These are phyloP conservation scores for Globisporangium middletonii DNA, from an alignment of 352 stramenopile species.

Conservation along the genomic window DNA sequence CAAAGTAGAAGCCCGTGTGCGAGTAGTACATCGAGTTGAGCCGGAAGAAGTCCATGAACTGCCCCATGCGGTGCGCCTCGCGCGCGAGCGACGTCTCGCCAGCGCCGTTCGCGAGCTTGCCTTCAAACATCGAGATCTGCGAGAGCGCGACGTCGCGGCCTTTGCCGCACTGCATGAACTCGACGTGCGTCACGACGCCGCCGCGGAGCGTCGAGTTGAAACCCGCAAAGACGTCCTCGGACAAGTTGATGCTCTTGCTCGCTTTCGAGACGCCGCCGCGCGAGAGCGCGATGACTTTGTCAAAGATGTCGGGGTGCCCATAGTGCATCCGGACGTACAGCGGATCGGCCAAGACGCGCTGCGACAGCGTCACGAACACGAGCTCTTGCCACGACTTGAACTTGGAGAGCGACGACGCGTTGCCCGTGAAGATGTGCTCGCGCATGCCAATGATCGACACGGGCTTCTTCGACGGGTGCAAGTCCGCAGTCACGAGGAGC, in stretches of 20 bases:
- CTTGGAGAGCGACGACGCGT: constrained; percentile 69
- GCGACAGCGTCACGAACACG: constrained; percentile 74
- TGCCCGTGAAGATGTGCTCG: constrained; percentile 81
- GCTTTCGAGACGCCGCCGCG: constrained; percentile 73
- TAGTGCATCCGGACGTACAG: constrained; percentile 79
- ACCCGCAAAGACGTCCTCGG: constrained; percentile 81
- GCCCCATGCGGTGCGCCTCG: constrained; percentile 72
- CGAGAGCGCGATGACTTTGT: constrained; percentile 67
- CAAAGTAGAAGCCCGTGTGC: constrained; percentile 78
- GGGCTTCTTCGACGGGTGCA: constrained; percentile 61
- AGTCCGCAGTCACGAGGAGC: constrained; percentile 57
- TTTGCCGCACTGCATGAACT: constrained; percentile 89
- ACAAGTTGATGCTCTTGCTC: constrained; percentile 79
- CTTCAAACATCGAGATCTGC: constrained; percentile 87
- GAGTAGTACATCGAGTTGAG: constrained; percentile 85
- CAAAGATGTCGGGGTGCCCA: constrained; percentile 76
- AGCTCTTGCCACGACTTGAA: constrained; percentile 80
- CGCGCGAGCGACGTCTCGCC: constrained; percentile 65
- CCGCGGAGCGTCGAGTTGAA: constrained; percentile 81
- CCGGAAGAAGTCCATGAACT: constrained; percentile 80
- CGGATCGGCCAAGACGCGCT: constrained; percentile 72
- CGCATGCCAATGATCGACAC: constrained; percentile 82
- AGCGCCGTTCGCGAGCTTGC: constrained; percentile 71
- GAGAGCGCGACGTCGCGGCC: constrained; percentile 81
- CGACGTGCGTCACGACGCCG: constrained; percentile 73